Evolutionary conservation across 2,329 filamentous ascomycete genomes (phyloP).

Genomic region (Pyricularia sp.): DNA sequence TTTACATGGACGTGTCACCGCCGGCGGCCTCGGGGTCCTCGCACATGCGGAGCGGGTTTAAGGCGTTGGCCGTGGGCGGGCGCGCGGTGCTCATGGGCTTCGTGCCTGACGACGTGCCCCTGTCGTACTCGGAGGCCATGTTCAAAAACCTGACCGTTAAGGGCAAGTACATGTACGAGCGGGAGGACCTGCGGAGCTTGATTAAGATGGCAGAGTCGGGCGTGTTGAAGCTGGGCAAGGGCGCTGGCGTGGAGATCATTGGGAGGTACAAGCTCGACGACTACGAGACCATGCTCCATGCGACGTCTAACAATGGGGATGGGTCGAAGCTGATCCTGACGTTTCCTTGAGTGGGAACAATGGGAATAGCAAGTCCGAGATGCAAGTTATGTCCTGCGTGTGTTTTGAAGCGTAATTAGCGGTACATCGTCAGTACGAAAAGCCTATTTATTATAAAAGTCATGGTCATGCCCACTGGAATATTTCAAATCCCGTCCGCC

Average conservation of each 20-base stretch:
- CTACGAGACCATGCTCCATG: neutral
- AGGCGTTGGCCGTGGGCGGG: conserved; percentile 23
- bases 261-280: neutral
- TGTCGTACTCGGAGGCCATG: conserved; percentile 20
- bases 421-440: no score
- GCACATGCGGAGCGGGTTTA: conserved; percentile 27
- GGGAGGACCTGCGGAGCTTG: conserved; percentile 25
- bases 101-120: conserved; percentile 14
- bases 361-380: no score
- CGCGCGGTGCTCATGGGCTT: conserved; percentile 23
- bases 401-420: no score
- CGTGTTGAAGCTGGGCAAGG: conserved; percentile 19
- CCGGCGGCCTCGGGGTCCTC: conserved; percentile 24
- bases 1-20: conserved; percentile 36
- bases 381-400: no score
- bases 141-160: conserved; percentile 23
- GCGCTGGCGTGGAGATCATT: conserved; percentile 12
- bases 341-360: no score
- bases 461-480: no score
- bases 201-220: conserved; percentile 33
- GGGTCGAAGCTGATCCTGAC: no score
- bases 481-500: no score
- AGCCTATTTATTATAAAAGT: no score
- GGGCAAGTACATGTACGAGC: conserved; percentile 36
- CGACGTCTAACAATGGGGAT: no score